phyloP scores from a whole-genome alignment of 1,284 basidiomycete species.

The Cryptococcus maquisensis region DNA sequence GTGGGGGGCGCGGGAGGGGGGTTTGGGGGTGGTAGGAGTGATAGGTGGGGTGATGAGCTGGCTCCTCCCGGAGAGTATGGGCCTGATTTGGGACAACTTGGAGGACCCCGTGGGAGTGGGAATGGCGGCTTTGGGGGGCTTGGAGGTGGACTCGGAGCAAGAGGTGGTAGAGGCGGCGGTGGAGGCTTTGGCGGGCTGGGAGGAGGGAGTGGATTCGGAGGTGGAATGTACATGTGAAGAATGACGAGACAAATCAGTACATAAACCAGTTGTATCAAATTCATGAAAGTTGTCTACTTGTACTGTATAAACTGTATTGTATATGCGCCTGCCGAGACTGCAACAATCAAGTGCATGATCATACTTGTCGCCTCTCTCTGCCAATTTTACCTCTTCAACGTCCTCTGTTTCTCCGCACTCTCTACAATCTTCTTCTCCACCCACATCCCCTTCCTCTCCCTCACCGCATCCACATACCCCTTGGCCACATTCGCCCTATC shows the following conservation, averaged over 20 bases:
- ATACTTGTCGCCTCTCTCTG: not conserved
- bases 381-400: constrained; percentile 62
- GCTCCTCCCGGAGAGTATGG: constrained; percentile 46
- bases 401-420: constrained; percentile 92
- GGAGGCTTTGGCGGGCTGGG: constrained; percentile 12
- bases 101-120: constrained; percentile 24
- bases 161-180: constrained; percentile 17
- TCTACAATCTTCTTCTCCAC: constrained; percentile 89
- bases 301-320: not conserved
- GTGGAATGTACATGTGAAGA: constrained; percentile 2
- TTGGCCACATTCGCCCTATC: constrained; percentile 93
- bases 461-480: constrained; percentile 85
- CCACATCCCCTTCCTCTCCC: constrained; percentile 91
- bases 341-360: not conserved
- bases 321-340: not conserved
- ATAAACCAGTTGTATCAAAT: no score
- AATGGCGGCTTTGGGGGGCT: not conserved
- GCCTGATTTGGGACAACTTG: constrained; percentile 42
- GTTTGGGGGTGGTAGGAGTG: constrained; percentile 28
- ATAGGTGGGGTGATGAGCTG: constrained; percentile 46
- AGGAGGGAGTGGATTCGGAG: constrained; percentile 7
- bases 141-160: constrained; percentile 19
- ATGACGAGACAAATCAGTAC: no score
- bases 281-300: not conserved
- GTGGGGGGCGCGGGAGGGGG: constrained; percentile 32